Evolutionary conservation across 148 eudicot species (phyloP).

Genomic region (Chenopodium album): DNA sequence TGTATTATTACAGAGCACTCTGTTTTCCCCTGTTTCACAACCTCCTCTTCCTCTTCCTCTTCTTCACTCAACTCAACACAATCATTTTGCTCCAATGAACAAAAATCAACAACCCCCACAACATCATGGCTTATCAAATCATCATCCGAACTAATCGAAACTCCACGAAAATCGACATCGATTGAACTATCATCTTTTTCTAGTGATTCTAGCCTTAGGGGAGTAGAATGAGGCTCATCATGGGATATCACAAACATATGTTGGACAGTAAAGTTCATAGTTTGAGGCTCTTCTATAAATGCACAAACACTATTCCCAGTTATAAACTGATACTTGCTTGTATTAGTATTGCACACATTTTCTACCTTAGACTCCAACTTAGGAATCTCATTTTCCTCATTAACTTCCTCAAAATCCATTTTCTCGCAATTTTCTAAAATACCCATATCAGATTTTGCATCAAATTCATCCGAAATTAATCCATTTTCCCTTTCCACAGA

Average conservation of each 20-base stretch:
- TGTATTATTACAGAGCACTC: not conserved
- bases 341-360: slow-evolving; percentile 22
- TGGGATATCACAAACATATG: slow-evolving; percentile 49
- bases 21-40: slow-evolving; percentile 4
- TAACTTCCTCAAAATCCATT: slow-evolving; percentile 17
- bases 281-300: slow-evolving; percentile 52
- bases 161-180: not conserved
- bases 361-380: slow-evolving; percentile 20
- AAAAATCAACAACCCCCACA: not conserved
- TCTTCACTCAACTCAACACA: slow-evolving; percentile 18
- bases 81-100: not conserved
- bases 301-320: slow-evolving; percentile 47
- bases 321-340: slow-evolving; percentile 52
- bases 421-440: slow-evolving; percentile 6
- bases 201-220: slow-evolving; percentile 1
- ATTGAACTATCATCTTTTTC: slow-evolving; percentile 10
- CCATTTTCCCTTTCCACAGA: slow-evolving; percentile 16
- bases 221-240: slow-evolving; percentile 17
- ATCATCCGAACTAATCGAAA: slow-evolving; percentile 2
- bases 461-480: slow-evolving; percentile 8
- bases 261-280: slow-evolving; percentile 47
- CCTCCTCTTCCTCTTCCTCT: not conserved
- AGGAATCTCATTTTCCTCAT: slow-evolving; percentile 6
- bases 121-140: not conserved
- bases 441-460: slow-evolving; percentile 10